A percentile compares a stretch with the other conserved stretches of the same genome.
Conservation (phyloP, 176 grass and related monocot genomes). For the Secale cereale region DNA sequence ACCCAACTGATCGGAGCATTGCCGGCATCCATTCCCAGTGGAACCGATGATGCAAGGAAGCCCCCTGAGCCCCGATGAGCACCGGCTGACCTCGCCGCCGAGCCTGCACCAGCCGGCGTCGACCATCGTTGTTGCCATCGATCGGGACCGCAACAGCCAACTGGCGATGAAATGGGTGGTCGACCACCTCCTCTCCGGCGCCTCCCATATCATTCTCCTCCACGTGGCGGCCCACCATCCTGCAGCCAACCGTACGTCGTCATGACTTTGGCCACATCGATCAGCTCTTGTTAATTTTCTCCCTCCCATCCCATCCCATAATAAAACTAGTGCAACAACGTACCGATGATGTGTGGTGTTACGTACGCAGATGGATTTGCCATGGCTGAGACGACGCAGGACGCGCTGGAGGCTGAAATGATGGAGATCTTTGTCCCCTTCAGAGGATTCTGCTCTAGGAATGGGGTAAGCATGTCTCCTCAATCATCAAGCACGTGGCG, state of each 20-base stretch:
- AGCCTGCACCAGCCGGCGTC: constrained; percentile 25
- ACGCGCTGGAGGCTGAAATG: constrained; percentile 58
- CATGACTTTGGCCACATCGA: background rate
- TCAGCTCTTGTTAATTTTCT: too few species aligned
- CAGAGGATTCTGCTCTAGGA: constrained; percentile 64
- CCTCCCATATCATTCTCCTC: constrained; percentile 55
- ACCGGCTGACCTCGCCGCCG: constrained; percentile 7
- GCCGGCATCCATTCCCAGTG: background rate
- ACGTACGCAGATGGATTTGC: constrained; percentile 60
- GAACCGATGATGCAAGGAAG: constrained; percentile 34
- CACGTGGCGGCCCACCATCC: constrained; percentile 52
- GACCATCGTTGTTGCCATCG: constrained; percentile 45
- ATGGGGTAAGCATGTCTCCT: constrained; percentile 37
- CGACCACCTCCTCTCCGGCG: constrained; percentile 61
- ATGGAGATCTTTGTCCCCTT: constrained; percentile 66
- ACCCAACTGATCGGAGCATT: background rate
- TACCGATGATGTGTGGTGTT: background rate
- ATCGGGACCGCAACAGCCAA: constrained; percentile 74
- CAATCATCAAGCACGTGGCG: too few species aligned
- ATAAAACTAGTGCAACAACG: background rate
- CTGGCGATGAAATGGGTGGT: constrained; percentile 77
- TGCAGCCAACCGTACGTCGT: constrained; percentile 44
- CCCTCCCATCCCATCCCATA: too few species aligned
- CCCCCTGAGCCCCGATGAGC: constrained; percentile 31
- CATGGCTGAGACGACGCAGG: constrained; percentile 40